These are phyloP conservation scores for Aspergillus eucalypticola DNA, from an alignment of 2,329 filamentous ascomycete species.

Conservation along the genomic window DNA sequence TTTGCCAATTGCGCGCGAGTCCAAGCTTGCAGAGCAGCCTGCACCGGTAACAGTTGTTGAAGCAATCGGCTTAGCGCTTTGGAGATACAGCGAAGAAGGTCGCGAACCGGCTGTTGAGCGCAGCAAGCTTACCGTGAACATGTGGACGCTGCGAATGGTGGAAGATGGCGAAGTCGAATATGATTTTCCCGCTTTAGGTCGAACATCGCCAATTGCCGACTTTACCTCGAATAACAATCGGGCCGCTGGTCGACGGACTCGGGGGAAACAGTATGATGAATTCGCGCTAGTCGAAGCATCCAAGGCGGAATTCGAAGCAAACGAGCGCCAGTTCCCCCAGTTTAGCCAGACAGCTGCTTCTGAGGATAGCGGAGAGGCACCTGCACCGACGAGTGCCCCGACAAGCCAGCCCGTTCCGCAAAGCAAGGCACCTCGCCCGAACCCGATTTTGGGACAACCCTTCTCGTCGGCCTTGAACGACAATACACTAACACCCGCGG, in stretches of 20 bases:
- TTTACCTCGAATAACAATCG: slow-evolving; percentile 69
- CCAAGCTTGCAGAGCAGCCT: slow-evolving; percentile 53
- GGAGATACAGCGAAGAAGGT: slow-evolving; percentile 61
- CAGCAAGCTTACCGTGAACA: slow-evolving; percentile 60
- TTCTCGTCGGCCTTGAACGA: slow-evolving; percentile 50
- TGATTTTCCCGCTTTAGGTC: slow-evolving; percentile 62
- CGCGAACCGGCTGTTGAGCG: slow-evolving; percentile 54
- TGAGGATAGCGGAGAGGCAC: slow-evolving; percentile 32
- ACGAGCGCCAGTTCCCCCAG: slow-evolving; percentile 58
- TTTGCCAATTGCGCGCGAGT: slow-evolving; percentile 57
- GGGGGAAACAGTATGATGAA: slow-evolving; percentile 67
- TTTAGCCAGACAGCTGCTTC: slow-evolving; percentile 41
- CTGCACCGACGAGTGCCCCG: slow-evolving; percentile 23
- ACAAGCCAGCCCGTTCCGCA: slow-evolving; percentile 23
- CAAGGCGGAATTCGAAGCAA: slow-evolving; percentile 56
- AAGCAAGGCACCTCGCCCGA: slow-evolving; percentile 33
- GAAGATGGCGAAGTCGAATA: slow-evolving; percentile 68
- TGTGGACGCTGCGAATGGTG: slow-evolving; percentile 67
- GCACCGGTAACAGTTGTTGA: slow-evolving; percentile 60
- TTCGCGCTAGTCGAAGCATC: slow-evolving; percentile 65
- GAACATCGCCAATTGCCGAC: slow-evolving; percentile 60
- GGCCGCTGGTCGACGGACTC: slow-evolving; percentile 54
- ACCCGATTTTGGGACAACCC: slow-evolving; percentile 48
- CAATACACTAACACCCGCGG: slow-evolving; percentile 47
- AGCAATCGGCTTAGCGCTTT: slow-evolving; percentile 64